Base-by-base conservation (phyloP, 768 basidiomycete genomes). In the Collybia sordida region DNA sequence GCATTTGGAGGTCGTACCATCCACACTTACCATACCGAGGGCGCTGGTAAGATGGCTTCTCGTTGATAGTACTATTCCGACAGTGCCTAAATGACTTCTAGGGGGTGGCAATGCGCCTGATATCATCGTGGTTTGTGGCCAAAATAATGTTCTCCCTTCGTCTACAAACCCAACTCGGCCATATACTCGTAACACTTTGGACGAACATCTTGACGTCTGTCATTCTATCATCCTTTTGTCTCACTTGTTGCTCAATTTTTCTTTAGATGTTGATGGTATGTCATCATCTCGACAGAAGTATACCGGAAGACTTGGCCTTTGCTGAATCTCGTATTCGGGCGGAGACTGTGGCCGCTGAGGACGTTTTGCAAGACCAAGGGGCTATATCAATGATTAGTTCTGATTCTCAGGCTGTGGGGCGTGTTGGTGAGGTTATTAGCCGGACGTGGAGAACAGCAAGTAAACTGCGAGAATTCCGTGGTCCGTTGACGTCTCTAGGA, bases 81-180 rank as follows among this genome's bases (percentile, higher is more conserved):
- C 3, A 7, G 9, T n/a, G 24, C 42, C 1, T 18, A 27, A 4
- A 11, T 11, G 24, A 27, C 42, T 48, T 51, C 22, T 18, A 86
- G 88, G 94, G 43, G 93, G 94, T 15, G 94, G 96, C 6, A 95
- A 97, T 63, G 96, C 96, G 2, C 96, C 97, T 0, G 96, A 98
- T 61, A 98, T 98, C 67, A 96, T 99, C 64, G 88, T 91, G n/a
- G 95, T 98, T 19, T 96, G 93, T 53, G 92, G 90, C 23, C 80
- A 82, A 7, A 72, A 84, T 2, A 96, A 98, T 51, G 94, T 98
- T 3, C 73, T 98, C 6, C 96, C 96, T 0, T 93, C 90, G 7
- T 98, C 97, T 7, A 99, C 96, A 3, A 99, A 94, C 63, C 96
- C 96, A 6, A 98, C 97, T 0, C 77, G 96, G 34, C 96, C 96